Conservation (phyloP, 2,329 filamentous ascomycete species). For the Fusarium sacchari region DNA sequence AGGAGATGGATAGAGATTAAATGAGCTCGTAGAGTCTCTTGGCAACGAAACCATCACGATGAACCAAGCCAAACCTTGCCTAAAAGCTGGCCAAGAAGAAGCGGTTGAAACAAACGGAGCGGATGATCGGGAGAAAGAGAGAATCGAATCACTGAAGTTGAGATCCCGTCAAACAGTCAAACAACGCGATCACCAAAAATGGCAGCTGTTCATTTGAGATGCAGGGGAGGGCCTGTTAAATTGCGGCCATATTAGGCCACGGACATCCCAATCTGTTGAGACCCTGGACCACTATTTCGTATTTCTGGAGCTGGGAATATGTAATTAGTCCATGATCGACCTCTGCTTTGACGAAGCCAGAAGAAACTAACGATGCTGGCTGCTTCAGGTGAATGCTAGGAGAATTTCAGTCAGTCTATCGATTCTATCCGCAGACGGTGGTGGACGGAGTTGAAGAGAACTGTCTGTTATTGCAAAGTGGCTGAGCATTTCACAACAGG, state of each 20-base stretch:
- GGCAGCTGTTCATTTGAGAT: slow-evolving; percentile 11
- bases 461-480: neutral
- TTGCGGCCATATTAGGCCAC: slow-evolving; percentile 29
- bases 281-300: slow-evolving; percentile 22
- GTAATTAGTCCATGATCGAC: slow-evolving; percentile 11
- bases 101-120: slow-evolving; percentile 30
- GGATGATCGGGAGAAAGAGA: slow-evolving; percentile 6
- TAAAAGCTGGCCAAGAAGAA: slow-evolving; percentile 23
- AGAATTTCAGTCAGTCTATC: neutral
- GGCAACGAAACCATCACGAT: slow-evolving; percentile 10
- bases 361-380: slow-evolving; percentile 21
- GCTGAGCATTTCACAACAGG: slow-evolving; percentile 3
- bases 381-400: slow-evolving; percentile 41
- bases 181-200: slow-evolving; percentile 15
- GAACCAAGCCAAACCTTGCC: slow-evolving; percentile 1
- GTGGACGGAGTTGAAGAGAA: neutral
- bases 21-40: slow-evolving; percentile 9
- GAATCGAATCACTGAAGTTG: slow-evolving; percentile 6
- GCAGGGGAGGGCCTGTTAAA: slow-evolving; percentile 34
- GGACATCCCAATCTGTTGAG: slow-evolving; percentile 36
- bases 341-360: slow-evolving; percentile 17
- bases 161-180: slow-evolving; percentile 12
- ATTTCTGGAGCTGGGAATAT: slow-evolving; percentile 17
- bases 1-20: slow-evolving; percentile 15
- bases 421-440: neutral